These are phyloP conservation scores for Rhizophagus clarus DNA, from an alignment of 192 early-diverging fungal species.

Conservation along the genomic window DNA sequence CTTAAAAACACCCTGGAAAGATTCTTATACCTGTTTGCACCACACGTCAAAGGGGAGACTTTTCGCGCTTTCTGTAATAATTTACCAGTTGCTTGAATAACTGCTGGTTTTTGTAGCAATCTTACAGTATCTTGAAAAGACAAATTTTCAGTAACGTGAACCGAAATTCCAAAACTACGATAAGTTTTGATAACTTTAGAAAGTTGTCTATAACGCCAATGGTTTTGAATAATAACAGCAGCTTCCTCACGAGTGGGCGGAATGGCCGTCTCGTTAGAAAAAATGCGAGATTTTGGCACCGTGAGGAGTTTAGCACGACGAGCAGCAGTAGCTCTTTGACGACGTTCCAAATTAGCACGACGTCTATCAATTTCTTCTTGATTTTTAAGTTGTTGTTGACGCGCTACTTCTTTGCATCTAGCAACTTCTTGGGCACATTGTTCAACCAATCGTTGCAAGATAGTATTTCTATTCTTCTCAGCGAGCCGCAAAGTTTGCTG, in stretches of 20 bases:
- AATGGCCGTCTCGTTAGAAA: not conserved
- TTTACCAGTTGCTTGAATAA: constrained; percentile 45
- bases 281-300: constrained; percentile 9
- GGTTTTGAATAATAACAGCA: constrained; percentile 22
- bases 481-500: constrained; percentile 29
- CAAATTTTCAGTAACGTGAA: not conserved
- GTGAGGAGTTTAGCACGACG: constrained; percentile 27
- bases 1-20: constrained; percentile 69
- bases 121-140: constrained; percentile 16
- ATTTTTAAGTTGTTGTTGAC: constrained; percentile 32
- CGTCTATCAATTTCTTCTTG: constrained; percentile 32
- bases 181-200: not conserved
- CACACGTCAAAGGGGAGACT: constrained; percentile 27
- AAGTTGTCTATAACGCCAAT: constrained; percentile 25
- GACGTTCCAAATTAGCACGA: constrained; percentile 27
- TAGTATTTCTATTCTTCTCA: constrained; percentile 31
- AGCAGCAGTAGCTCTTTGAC: constrained; percentile 29
- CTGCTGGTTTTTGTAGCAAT: constrained; percentile 24
- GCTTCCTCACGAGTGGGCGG: constrained; percentile 24
- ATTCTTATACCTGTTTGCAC: constrained; percentile 43
- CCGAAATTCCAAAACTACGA: constrained; percentile 14
- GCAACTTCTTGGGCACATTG: constrained; percentile 32
- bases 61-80: constrained; percentile 36
- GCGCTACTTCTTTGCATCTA: constrained; percentile 35
- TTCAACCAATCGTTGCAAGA: constrained; percentile 27